A percentile compares a stretch with the other conserved stretches of the same genome.
Conservation (phyloP, 345 rosid species). For the Ailanthus altissimus region DNA sequence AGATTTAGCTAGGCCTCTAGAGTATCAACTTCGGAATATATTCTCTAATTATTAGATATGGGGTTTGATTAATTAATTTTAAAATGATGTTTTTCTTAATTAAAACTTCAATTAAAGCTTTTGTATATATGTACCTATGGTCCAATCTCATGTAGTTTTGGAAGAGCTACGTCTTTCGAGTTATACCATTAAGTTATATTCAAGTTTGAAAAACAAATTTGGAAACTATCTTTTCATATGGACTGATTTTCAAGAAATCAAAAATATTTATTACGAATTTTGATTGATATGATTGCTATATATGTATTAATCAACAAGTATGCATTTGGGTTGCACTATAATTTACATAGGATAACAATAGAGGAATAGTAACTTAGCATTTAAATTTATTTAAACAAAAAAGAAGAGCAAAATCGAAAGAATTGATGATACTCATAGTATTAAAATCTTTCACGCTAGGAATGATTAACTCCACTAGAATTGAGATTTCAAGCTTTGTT, state of each 20-base stretch:
- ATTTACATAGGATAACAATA: neutral
- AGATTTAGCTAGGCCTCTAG: neutral
- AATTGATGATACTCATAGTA: neutral
- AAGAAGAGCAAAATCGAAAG: neutral
- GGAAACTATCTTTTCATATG: neutral
- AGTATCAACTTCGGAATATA: neutral
- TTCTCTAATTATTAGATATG: neutral
- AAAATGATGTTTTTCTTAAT: neutral
- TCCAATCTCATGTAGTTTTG: neutral
- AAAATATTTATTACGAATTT: neutral
- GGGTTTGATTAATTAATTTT: neutral
- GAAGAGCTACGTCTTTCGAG: neutral
- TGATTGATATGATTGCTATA: neutral
- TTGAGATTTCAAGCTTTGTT: neutral
- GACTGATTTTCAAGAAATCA: neutral
- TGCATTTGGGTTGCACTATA: neutral
- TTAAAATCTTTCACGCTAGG: neutral
- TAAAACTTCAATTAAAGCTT: neutral
- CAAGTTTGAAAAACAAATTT: neutral
- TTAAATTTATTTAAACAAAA: neutral
- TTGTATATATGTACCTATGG: neutral
- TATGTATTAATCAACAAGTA: neutral
- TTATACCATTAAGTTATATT: neutral
- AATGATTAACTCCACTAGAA: slow-evolving; percentile 5
- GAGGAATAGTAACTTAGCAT: neutral